These are phyloP conservation scores for Juglanconis juglandina DNA, from an alignment of 2,329 filamentous ascomycete species.

Conservation along the genomic window DNA sequence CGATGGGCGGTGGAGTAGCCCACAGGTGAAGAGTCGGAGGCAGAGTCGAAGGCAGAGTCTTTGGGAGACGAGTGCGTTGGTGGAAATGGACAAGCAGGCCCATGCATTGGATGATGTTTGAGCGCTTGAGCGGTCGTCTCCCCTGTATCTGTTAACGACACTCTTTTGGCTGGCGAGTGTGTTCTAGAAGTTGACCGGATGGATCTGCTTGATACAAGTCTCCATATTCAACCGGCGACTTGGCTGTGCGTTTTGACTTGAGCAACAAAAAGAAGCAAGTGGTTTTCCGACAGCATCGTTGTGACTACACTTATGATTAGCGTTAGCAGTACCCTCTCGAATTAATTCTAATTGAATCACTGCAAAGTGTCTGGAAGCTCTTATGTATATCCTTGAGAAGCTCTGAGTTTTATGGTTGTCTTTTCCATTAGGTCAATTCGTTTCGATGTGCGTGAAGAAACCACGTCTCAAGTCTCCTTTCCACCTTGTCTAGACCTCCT, in stretches of 20 bases:
- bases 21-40: neutral
- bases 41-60: constrained; percentile 2
- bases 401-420: neutral
- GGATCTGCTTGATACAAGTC: neutral
- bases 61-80: constrained; percentile 13
- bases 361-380: neutral
- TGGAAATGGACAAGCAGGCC: constrained; percentile 8
- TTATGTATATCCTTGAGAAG: neutral
- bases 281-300: neutral
- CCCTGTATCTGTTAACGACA: neutral
- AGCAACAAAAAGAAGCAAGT: neutral
- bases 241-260: neutral
- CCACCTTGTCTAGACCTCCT: constrained; percentile 12
- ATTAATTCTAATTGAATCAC: neutral
- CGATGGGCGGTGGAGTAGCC: neutral
- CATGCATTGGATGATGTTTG: neutral
- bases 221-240: too few species aligned
- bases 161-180: too few species aligned
- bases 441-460: constrained; percentile 4
- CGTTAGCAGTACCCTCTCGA: neutral
- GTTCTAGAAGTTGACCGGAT: neutral
- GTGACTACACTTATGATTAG: neutral
- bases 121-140: neutral
- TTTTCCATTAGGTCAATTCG: constrained; percentile 5
- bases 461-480: constrained; percentile 12